Conservation (phyloP, 2,329 filamentous ascomycete genomes). For the Fusarium burgessii region DNA sequence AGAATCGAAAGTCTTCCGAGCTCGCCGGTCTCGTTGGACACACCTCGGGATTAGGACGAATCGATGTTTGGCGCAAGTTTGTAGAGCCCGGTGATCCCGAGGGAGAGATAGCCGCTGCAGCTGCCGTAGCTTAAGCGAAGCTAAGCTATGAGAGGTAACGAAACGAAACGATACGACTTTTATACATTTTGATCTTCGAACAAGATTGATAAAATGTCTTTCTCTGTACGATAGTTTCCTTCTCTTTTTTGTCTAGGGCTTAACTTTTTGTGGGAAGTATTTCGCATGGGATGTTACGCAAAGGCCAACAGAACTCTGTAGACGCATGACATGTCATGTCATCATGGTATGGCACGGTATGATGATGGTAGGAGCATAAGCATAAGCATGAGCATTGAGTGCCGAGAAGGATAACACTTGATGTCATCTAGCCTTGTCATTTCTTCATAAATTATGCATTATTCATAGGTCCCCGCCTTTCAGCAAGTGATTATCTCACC, state of each 20-base stretch:
- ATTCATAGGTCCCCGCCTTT: neutral
- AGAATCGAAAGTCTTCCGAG: conserved; percentile 55
- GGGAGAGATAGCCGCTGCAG: conserved; percentile 44
- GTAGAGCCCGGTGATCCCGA: conserved; percentile 59
- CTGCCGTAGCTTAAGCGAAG: neutral
- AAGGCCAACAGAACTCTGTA: conserved; percentile 39
- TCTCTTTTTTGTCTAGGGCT: conserved; percentile 8
- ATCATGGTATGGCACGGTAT: conserved; percentile 9
- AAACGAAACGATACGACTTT: neutral
- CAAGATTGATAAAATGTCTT: conserved; percentile 17
- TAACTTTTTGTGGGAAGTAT: conserved; percentile 7
- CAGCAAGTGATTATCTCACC: neutral
- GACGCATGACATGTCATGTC: conserved; percentile 20
- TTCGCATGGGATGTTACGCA: conserved; percentile 18
- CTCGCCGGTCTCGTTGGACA: conserved; percentile 62
- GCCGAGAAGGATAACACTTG: conserved; percentile 1
- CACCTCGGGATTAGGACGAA: conserved; percentile 60
- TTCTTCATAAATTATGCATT: conserved; percentile 11
- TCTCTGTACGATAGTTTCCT: conserved; percentile 16
- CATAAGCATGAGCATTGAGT: conserved; percentile 14
- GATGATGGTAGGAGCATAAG: conserved; percentile 28
- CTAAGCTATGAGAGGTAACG: conserved; percentile 21
- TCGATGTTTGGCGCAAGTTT: conserved; percentile 62
- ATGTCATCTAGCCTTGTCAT: conserved; percentile 16
- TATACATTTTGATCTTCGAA: conserved; percentile 9